Conservation (phyloP, 2,329 filamentous ascomycete genomes). For the Tothia fuscella region DNA sequence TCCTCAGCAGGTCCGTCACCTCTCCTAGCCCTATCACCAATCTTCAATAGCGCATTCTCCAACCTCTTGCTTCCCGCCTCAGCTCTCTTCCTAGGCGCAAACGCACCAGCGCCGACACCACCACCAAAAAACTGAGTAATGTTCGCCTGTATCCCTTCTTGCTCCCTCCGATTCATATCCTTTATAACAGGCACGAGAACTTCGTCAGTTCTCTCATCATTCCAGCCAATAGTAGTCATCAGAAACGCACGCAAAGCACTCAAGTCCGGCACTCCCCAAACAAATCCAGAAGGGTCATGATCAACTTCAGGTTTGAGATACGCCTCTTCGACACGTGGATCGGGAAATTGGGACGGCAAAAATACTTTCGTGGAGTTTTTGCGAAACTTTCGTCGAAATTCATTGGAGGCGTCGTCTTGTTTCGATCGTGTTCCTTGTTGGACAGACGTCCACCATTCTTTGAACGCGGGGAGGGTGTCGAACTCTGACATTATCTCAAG, state of each 20-base stretch:
- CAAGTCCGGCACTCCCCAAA: constrained; percentile 92
- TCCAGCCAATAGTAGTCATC: constrained; percentile 90
- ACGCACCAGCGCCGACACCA: constrained; percentile 55
- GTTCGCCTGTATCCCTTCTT: constrained; percentile 88
- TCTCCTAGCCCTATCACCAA: constrained; percentile 28
- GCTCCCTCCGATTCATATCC: constrained; percentile 82
- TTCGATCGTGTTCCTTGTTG: constrained; percentile 56
- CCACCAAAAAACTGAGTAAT: constrained; percentile 90
- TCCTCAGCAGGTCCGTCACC: neutral
- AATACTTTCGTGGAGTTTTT: constrained; percentile 76
- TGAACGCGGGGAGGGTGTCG: constrained; percentile 60
- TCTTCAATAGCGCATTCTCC: constrained; percentile 58
- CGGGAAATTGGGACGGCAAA: constrained; percentile 69
- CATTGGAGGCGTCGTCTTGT: constrained; percentile 39
- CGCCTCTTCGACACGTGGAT: constrained; percentile 63
- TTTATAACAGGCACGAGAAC: constrained; percentile 88
- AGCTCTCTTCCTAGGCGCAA: constrained; percentile 55
- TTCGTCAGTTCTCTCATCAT: constrained; percentile 82
- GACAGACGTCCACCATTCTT: constrained; percentile 74
- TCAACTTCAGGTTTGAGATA: constrained; percentile 86
- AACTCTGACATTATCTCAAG: constrained; percentile 93
- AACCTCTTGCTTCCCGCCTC: constrained; percentile 60
- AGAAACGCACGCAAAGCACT: constrained; percentile 73
- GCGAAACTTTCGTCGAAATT: constrained; percentile 79
- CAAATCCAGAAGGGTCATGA: constrained; percentile 61